Base-by-base conservation (phyloP, 2,329 filamentous ascomycete species). In the Cercospora beticola region DNA sequence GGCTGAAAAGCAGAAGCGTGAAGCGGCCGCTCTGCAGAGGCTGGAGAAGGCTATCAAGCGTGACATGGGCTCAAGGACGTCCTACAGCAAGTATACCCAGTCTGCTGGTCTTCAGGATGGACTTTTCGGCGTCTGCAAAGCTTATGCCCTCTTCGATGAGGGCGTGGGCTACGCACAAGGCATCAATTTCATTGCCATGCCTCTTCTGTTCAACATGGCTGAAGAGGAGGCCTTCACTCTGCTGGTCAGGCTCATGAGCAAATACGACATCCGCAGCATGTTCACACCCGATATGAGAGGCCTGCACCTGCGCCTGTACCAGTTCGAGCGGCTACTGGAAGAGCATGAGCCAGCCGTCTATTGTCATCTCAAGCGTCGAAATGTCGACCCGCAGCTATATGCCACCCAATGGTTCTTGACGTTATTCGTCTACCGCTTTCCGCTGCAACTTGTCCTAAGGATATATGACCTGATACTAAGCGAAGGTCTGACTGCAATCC, bases 391-490 rank as follows among this genome's bases (percentile, higher is more conserved):
- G 0, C 93, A 97, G 77, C 86, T 99, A 8, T 99, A 99, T 78
- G 95, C 95, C 56, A 99, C 95, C 0, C 95, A 99, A 80, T 99
- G 95, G 95, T 99, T 99, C 81, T 86, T 99, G 61, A 99, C 95
- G 0, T 86, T 99, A n/a, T 99, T 99, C 78, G 93, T 94, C 33
- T 99, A 99, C 80, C 92, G 96, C 52, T 99, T 99, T 80, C 95
- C 95, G 8, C 86, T 99, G 7, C 95, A 99, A 78, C 88, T 99
- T 9, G 95, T 99, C 6, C 89, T 99, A 67, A 92, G 95, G 33
- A 96, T 99, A 62, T 99, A 98, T 80, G 95, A 99, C 78, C 83
- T 99, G 65, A 95, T 99, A 62, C 85, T 99, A 18, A 95, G 92
- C 58, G 94, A 98, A 80, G 95, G 96, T 2, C 85, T 99, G 16